Percentiles rank a stretch among this genome's conserved stretches.
Evolutionary conservation across 805 yeast genomes (phyloP).

Genomic region (Metschnikowia bowlesiae): DNA sequence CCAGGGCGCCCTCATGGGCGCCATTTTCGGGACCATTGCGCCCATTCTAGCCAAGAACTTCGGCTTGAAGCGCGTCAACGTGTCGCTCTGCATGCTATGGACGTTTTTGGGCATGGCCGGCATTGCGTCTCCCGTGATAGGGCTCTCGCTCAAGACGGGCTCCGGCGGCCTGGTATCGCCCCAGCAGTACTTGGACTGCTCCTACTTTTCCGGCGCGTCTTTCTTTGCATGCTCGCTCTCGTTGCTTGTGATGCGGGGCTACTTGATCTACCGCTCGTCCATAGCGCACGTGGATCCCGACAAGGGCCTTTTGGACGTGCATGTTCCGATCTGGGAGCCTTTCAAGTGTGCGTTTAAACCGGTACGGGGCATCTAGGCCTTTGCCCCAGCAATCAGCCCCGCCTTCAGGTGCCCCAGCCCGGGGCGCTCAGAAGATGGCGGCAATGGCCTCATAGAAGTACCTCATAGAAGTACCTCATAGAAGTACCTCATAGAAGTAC

Average conservation of each 20-base stretch:
- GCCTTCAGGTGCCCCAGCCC: too few relatives aligned
- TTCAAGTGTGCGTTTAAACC: constrained; percentile 9
- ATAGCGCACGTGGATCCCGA: constrained; percentile 13
- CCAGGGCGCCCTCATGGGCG: constrained; percentile 57
- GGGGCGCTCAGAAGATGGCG: too few relatives aligned
- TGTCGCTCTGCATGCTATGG: constrained; percentile 52
- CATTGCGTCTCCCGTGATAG: constrained; percentile 58
- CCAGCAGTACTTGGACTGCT: constrained; percentile 47
- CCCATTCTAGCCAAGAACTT: constrained; percentile 49
- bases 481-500: too few relatives aligned
- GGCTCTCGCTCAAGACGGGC: constrained; percentile 44
- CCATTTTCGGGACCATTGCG: constrained; percentile 53
- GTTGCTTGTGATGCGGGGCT: constrained; percentile 48
- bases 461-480: too few relatives aligned
- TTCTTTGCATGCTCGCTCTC: constrained; percentile 44
- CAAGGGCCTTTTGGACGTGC: constrained; percentile 16
- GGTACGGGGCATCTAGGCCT: constrained; percentile 1
- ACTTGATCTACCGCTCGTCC: constrained; percentile 48
- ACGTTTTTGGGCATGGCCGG: constrained; percentile 46
- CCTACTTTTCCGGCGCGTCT: constrained; percentile 56
- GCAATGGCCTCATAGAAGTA: too few relatives aligned
- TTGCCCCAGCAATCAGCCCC: too few relatives aligned
- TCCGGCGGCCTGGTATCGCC: constrained; percentile 28
- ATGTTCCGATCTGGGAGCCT: constrained; percentile 13
- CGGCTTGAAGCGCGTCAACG: constrained; percentile 50